These are phyloP conservation scores for Sphagnum contortum DNA, from an alignment of 225 moss, liverwort and hornwort species.

Conservation along the genomic window DNA sequence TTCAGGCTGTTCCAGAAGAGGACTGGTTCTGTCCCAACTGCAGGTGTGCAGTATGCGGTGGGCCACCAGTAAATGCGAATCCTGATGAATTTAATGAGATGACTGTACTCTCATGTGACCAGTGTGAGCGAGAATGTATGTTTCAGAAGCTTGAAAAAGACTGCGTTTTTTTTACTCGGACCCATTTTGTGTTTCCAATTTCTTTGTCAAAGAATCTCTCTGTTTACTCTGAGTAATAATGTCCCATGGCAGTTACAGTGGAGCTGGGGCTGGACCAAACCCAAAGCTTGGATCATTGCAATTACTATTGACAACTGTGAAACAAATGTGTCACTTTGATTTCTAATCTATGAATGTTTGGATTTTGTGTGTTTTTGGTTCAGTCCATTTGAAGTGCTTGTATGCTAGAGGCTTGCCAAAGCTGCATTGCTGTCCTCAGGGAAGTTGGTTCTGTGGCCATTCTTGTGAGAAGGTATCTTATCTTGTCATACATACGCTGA, in stretches of 20 bases:
- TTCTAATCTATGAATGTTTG: no score
- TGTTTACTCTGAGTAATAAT: no score
- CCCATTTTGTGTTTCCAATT: no score
- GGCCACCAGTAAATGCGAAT: slow-evolving; percentile 64
- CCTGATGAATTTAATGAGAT: slow-evolving; percentile 50
- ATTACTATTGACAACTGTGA: no score
- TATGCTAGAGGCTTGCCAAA: slow-evolving; percentile 50
- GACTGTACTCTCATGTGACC: slow-evolving; percentile 75
- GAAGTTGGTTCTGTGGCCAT: slow-evolving; percentile 71
- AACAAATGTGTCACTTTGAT: no score
- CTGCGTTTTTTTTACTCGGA: no score
- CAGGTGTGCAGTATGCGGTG: slow-evolving; percentile 82
- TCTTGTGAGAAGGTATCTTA: slow-evolving; percentile 52
- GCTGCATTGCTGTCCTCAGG: slow-evolving; percentile 55
- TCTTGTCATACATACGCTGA: no score
- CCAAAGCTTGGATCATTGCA: no score
- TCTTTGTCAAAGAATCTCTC: no score
- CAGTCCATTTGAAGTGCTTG: slow-evolving; percentile 93
- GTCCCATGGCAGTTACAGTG: no score
- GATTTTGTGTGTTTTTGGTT: slow-evolving; percentile 8
- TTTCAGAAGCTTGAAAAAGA: neutral
- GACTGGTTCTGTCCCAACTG: slow-evolving; percentile 99
- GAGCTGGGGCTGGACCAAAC: no score
- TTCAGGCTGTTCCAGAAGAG: slow-evolving; percentile 71
- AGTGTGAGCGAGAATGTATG: slow-evolving; percentile 96